A percentile compares a stretch with the other conserved stretches of the same genome.
Conservation (phyloP, 108 stramenopile species). For the Stephanodiscus triporus region DNA sequence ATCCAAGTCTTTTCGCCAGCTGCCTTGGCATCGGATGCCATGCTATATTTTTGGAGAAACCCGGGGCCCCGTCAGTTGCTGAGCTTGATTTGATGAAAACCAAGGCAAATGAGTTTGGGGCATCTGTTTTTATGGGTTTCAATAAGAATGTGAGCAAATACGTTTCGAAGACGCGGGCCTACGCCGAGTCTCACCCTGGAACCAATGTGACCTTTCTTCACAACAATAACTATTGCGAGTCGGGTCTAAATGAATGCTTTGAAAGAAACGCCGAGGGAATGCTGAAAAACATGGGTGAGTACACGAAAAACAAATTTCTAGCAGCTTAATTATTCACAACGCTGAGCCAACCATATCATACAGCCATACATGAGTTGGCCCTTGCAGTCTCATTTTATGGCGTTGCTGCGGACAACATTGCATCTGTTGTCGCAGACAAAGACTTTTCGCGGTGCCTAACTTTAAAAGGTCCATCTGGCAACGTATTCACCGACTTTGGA, state of each 20-base stretch:
- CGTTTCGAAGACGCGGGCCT: constrained; percentile 56
- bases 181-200: constrained; percentile 37
- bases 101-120: constrained; percentile 41
- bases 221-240: constrained; percentile 77
- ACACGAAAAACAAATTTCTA: neutral
- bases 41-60: constrained; percentile 83
- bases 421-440: constrained; percentile 61
- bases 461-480: constrained; percentile 39
- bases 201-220: constrained; percentile 68
- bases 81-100: constrained; percentile 68
- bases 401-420: constrained; percentile 76
- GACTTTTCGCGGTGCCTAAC: constrained; percentile 58
- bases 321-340: neutral
- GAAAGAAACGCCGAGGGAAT: constrained; percentile 86
- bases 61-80: constrained; percentile 81
- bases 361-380: constrained; percentile 86
- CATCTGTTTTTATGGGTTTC: constrained; percentile 77
- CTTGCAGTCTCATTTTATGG: constrained; percentile 77
- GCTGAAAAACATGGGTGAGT: constrained; percentile 83
- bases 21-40: constrained; percentile 58
- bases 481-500: constrained; percentile 75
- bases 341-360: neutral
- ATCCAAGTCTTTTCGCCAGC: constrained; percentile 61
- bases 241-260: constrained; percentile 76
- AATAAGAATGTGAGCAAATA: constrained; percentile 89